These are phyloP conservation scores for Gonapodya prolifera DNA, from an alignment of 192 early-diverging fungal genomes.

Conservation along the genomic window DNA sequence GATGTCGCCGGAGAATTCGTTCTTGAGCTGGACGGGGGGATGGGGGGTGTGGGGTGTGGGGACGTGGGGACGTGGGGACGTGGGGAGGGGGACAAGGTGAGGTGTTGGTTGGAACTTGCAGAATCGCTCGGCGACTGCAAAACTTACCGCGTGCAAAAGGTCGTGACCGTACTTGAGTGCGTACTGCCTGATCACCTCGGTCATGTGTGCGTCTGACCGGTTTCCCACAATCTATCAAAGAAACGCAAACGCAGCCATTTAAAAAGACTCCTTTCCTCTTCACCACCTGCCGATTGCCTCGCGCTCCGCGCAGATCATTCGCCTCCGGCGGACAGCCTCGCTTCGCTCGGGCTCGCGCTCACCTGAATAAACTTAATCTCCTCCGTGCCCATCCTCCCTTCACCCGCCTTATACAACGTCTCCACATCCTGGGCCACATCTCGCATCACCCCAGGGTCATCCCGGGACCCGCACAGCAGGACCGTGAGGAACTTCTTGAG, in stretches of 20 bases:
- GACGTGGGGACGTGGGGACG: too few species aligned
- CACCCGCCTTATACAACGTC: slow-evolving; percentile 28
- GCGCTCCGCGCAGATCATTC: too few species aligned
- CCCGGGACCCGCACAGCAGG: slow-evolving; percentile 13
- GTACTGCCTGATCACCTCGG: too few species aligned
- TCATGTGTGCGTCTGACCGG: slow-evolving; percentile 14
- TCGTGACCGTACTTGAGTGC: too few species aligned
- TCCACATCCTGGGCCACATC: slow-evolving; percentile 24
- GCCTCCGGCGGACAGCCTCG: too few species aligned
- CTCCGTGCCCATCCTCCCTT: slow-evolving; percentile 26
- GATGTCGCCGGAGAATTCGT: slow-evolving; percentile 30
- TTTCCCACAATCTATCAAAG: slow-evolving; percentile 20
- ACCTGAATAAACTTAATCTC: slow-evolving; percentile 24
- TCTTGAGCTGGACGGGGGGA: too few species aligned
- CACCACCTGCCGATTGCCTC: slow-evolving; percentile 16
- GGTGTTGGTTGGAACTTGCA: too few species aligned
- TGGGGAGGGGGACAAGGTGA: too few species aligned
- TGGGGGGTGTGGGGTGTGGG: too few species aligned
- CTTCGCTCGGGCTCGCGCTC: slow-evolving; percentile 9
- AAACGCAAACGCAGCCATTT: not conserved
- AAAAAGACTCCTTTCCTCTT: not conserved
- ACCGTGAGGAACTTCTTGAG: slow-evolving; percentile 18
- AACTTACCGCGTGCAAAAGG: too few species aligned
- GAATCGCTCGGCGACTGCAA: too few species aligned
- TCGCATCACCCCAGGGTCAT: too few species aligned